A percentile compares a stretch with the other conserved stretches of the same genome.
These are phyloP conservation scores for Fusarium torreyae DNA, from an alignment of 2,329 filamentous ascomycete genomes.

Conservation along the genomic window DNA sequence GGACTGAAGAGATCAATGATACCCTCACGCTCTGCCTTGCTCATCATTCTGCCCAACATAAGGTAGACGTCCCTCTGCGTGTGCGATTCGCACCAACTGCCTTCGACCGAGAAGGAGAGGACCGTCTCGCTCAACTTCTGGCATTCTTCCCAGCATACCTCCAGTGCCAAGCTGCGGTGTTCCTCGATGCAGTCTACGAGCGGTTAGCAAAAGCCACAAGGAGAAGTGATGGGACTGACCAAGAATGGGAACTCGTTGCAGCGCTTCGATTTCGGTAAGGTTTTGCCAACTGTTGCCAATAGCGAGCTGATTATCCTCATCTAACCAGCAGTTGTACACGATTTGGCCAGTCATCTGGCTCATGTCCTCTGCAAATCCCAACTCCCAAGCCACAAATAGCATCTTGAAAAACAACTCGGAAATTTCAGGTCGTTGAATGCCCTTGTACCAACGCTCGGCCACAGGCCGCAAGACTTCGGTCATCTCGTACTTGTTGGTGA, in stretches of 20 bases:
- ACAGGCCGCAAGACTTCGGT: constrained; percentile 26
- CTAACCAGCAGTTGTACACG: constrained; percentile 2
- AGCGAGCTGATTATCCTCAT: constrained; percentile 12
- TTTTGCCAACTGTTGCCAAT: constrained; percentile 4
- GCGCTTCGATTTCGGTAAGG: constrained; percentile 3
- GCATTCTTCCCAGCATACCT: constrained; percentile 23
- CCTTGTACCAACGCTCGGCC: constrained; percentile 30
- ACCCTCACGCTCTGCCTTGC: constrained; percentile 17
- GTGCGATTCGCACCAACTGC: constrained; percentile 3
- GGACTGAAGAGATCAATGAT: constrained; percentile 27
- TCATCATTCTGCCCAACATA: constrained; percentile 33
- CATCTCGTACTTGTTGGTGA: constrained; percentile 41
- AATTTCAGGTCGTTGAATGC: neutral
- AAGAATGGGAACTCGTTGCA: constrained; percentile 23
- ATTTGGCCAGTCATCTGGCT: constrained; percentile 3
- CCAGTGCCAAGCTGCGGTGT: constrained; percentile 19
- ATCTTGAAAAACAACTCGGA: constrained; percentile 4
- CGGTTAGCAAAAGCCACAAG: neutral
- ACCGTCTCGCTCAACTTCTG: constrained; percentile 17
- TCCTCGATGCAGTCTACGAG: constrained; percentile 24
- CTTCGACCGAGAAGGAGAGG: constrained; percentile 12
- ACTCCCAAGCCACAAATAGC: constrained; percentile 36
- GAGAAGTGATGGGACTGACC: constrained; percentile 4
- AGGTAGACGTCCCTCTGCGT: constrained; percentile 1
- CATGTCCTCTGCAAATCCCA: constrained; percentile 25